These are phyloP conservation scores for Halophytophthora polymorphica DNA, from an alignment of 352 stramenopile genomes.

Conservation along the genomic window DNA sequence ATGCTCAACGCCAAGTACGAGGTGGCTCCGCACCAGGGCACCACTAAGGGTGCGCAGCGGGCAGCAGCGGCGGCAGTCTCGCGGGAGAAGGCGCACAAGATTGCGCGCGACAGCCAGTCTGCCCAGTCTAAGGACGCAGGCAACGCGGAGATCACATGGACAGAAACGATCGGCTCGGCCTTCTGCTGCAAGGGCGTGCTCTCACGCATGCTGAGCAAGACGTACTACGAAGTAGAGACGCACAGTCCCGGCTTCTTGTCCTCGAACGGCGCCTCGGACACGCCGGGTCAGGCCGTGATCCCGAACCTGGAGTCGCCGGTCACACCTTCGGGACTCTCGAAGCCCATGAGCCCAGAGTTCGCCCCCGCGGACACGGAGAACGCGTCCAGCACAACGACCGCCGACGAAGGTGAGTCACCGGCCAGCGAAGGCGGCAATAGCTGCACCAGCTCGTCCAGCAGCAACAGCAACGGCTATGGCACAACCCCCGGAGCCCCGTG, in stretches of 20 bases:
- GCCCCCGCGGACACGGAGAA: conserved; percentile 27
- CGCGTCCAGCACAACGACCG: conserved; percentile 35
- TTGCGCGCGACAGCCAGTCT: conserved; percentile 58
- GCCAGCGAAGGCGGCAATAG: conserved; percentile 27
- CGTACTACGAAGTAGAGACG: conserved; percentile 82
- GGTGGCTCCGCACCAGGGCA: conserved; percentile 71
- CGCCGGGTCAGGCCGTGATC: conserved; percentile 53
- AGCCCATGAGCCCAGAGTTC: conserved; percentile 39
- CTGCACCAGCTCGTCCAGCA: conserved; percentile 35
- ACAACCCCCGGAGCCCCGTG: conserved; percentile 2
- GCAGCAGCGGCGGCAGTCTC: conserved; percentile 37
- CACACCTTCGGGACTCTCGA: conserved; percentile 34
- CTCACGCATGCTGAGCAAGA: conserved; percentile 51
- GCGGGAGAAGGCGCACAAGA: conserved; percentile 49
- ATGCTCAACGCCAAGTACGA: conserved; percentile 88
- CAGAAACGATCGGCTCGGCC: conserved; percentile 47
- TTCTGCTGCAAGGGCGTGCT: conserved; percentile 71
- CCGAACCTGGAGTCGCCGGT: conserved; percentile 54
- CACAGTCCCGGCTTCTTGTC: conserved; percentile 63
- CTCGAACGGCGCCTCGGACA: conserved; percentile 52
- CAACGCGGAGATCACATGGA: conserved; percentile 53
- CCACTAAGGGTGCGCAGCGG: conserved; percentile 48
- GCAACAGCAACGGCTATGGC: conserved; percentile 15
- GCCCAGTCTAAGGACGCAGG: conserved; percentile 53
- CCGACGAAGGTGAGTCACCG: conserved; percentile 31